A percentile compares a stretch with the other conserved stretches of the same genome.
phyloP scores from a whole-genome alignment of 257 asterid genomes.

The Misopates orontium region DNA sequence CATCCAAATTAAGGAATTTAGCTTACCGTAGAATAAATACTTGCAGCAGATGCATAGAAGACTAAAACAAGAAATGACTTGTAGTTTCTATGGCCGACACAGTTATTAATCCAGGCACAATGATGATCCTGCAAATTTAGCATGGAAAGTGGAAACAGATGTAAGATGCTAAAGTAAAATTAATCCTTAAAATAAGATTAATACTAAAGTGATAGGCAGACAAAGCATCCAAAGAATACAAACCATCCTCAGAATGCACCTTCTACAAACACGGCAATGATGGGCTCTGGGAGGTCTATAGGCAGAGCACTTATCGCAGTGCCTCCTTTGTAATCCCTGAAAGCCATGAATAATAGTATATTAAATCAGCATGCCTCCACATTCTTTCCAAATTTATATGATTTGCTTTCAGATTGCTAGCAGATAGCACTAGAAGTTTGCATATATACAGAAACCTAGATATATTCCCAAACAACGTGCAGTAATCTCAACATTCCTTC shows the following conservation, averaged over 20 bases:
- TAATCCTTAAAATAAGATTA: no score
- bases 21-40: slow-evolving; percentile 67
- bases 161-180: background rate
- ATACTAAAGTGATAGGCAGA: background rate
- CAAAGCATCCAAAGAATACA: slow-evolving; percentile 34
- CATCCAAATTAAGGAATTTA: slow-evolving; percentile 13
- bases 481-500: no score
- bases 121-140: slow-evolving; percentile 77
- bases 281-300: slow-evolving; percentile 91
- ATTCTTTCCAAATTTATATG: background rate
- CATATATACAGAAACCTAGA: no score
- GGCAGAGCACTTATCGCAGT: slow-evolving; percentile 75
- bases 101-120: slow-evolving; percentile 88
- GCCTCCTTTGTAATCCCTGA: slow-evolving; percentile 41
- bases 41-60: slow-evolving; percentile 67
- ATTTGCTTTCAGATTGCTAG: background rate
- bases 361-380: slow-evolving; percentile 18
- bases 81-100: slow-evolving; percentile 88
- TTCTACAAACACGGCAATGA: slow-evolving; percentile 93
- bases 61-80: slow-evolving; percentile 67
- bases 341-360: slow-evolving; percentile 26
- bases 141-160: background rate
- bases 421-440: no score
- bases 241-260: slow-evolving; percentile 95
- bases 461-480: no score